Percentiles rank a stretch among this genome's conserved stretches.
Evolutionary conservation across 805 yeast species (phyloP).

Genomic region (Phaffomyces antillensis): DNA sequence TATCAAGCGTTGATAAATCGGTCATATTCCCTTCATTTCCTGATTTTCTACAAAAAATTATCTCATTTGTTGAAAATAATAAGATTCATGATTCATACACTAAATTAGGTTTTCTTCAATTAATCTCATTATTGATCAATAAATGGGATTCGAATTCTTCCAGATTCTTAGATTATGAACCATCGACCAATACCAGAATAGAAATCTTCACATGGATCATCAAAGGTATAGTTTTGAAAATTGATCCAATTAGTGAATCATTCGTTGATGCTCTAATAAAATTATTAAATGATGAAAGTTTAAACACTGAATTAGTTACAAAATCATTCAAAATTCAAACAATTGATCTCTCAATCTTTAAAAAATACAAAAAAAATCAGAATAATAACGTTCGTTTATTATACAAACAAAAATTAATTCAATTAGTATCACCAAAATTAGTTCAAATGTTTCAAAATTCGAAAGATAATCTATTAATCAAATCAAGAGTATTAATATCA

Average conservation of each 20-base stretch:
- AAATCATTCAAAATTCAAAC: conserved; percentile 57
- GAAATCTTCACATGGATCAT: conserved; percentile 64
- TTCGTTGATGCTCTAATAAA: conserved; percentile 29
- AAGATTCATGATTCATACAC: conserved; percentile 9
- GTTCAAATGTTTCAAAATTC: conserved; percentile 36
- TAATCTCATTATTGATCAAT: conserved; percentile 48
- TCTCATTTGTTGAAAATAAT: conserved; percentile 8
- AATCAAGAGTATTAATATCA: conserved; percentile 54
- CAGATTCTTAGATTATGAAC: not conserved
- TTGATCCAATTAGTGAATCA: conserved; percentile 33
- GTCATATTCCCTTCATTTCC: conserved; percentile 20
- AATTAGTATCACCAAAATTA: conserved; percentile 47
- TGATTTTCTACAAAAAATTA: conserved; percentile 11
- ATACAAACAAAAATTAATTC: conserved; percentile 77
- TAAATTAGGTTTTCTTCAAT: conserved; percentile 50
- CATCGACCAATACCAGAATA: conserved; percentile 25
- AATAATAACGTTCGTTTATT: conserved; percentile 58
- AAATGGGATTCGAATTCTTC: conserved; percentile 33
- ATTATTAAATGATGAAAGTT: conserved; percentile 25
- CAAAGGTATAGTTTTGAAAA: conserved; percentile 60
- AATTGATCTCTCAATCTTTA: conserved; percentile 57
- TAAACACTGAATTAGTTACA: conserved; percentile 36
- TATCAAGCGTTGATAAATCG: conserved; percentile 47
- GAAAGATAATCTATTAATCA: conserved; percentile 22
- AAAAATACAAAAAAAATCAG: conserved; percentile 36